Evolutionary conservation across 139 green algal genomes (phyloP).

Genomic region (Chlamydomonas incerta): DNA sequence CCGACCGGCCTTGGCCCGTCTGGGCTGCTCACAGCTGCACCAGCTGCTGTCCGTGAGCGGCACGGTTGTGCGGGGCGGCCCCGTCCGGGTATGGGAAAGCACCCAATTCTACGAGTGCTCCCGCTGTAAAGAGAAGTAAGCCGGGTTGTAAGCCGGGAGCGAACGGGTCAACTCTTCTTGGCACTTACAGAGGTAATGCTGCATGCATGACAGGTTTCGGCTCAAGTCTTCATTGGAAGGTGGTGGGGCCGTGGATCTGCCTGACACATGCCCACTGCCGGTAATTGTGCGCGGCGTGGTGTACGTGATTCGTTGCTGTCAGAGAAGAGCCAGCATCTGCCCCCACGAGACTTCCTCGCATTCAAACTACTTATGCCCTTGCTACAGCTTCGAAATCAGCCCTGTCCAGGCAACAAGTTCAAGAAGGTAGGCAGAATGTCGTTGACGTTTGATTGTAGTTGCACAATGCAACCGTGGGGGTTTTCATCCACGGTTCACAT

Average conservation of each 20-base stretch:
- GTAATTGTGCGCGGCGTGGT: not conserved
- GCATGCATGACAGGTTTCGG: not conserved
- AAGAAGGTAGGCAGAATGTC: constrained; percentile 27
- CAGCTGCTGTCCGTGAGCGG: constrained; percentile 77
- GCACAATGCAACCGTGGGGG: no score
- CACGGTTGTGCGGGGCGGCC: constrained; percentile 80
- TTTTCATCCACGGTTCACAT: no score
- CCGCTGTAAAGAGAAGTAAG: constrained; percentile 31
- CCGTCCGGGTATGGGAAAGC: constrained; percentile 82
- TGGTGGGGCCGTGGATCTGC: constrained; percentile 42
- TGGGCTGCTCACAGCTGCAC: constrained; percentile 69
- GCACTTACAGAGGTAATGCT: no score
- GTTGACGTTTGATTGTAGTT: no score
- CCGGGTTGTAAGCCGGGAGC: no score
- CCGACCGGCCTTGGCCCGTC: constrained; percentile 53
- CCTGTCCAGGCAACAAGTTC: constrained; percentile 76
- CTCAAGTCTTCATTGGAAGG: constrained; percentile 47
- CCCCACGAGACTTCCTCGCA: no score
- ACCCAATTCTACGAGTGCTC: constrained; percentile 62
- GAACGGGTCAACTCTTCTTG: no score
- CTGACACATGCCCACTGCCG: constrained; percentile 33
- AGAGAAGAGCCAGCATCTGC: no score
- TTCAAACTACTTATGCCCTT: not conserved
- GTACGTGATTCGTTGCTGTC: no score
- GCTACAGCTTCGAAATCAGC: not conserved